These are phyloP conservation scores for Populus hybrid DNA, from an alignment of 441 rosid genomes.

Conservation along the genomic window DNA sequence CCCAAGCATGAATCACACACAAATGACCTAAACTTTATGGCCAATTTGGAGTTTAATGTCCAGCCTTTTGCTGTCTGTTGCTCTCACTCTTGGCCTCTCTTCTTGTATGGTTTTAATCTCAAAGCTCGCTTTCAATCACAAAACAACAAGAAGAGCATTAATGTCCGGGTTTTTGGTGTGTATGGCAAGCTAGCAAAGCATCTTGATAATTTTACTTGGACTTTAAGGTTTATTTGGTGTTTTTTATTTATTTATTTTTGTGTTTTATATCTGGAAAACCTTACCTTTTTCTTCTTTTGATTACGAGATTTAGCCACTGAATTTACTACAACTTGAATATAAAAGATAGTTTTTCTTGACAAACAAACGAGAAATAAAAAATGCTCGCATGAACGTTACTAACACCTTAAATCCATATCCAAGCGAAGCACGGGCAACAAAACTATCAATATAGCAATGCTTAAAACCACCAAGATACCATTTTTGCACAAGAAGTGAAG, in stretches of 20 bases:
- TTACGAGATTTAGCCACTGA: too few relatives aligned
- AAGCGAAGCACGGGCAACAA: too few relatives aligned
- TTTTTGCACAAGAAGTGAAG: neutral
- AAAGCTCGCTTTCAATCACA: neutral
- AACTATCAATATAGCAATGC: too few relatives aligned
- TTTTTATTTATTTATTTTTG: too few relatives aligned
- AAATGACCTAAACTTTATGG: neutral
- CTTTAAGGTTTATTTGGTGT: too few relatives aligned
- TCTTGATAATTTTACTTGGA: too few relatives aligned
- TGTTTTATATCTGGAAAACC: neutral
- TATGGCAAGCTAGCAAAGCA: too few relatives aligned
- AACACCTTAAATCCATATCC: too few relatives aligned
- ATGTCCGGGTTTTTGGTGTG: neutral
- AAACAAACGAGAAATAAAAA: too few relatives aligned
- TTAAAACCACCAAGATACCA: neutral
- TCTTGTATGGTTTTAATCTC: neutral
- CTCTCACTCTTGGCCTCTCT: neutral
- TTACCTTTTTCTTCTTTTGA: neutral
- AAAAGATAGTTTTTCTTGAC: neutral
- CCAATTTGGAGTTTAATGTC: neutral
- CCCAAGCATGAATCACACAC: neutral
- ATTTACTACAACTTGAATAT: too few relatives aligned
- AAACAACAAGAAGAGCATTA: neutral
- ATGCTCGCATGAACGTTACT: too few relatives aligned
- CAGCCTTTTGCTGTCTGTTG: neutral